phyloP scores from a whole-genome alignment of 2,329 filamentous ascomycete genomes.

The Bimuria novae-zelandiae region DNA sequence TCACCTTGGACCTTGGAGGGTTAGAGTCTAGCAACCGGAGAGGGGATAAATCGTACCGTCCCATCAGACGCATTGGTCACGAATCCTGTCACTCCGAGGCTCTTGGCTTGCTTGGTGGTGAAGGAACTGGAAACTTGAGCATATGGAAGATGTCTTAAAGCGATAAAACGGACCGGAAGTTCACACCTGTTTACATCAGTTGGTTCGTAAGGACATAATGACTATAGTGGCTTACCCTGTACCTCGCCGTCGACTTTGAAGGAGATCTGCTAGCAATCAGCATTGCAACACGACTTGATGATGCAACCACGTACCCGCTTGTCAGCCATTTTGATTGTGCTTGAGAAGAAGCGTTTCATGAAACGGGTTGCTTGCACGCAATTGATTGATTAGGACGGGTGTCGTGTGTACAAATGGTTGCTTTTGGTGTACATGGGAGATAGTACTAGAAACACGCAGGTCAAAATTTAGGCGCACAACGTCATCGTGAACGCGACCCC shows the following conservation, averaged over 20 bases:
- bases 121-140: conserved; percentile 36
- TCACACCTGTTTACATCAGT: conserved; percentile 46
- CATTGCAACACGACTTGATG: conserved; percentile 11
- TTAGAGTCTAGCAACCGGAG: conserved; percentile 12
- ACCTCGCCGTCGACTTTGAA: conserved; percentile 55
- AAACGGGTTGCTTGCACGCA: conserved; percentile 5
- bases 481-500: conserved; percentile 17
- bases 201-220: not conserved
- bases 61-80: conserved; percentile 55
- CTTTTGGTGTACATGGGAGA: too few relatives aligned
- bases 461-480: conserved; percentile 10
- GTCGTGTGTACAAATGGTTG: not conserved
- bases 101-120: conserved; percentile 50
- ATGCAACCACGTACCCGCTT: conserved; percentile 36
- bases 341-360: conserved; percentile 34
- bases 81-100: conserved; percentile 51
- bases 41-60: conserved; percentile 34
- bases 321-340: conserved; percentile 37
- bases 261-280: conserved; percentile 46
- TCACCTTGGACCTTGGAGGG: conserved; percentile 78
- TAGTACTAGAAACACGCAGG: too few relatives aligned
- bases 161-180: too few relatives aligned
- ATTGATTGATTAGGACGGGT: conserved; percentile 2
- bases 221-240: conserved; percentile 41
- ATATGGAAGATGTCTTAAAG: conserved; percentile 5